A percentile compares a stretch with the other conserved stretches of the same genome.
Conservation (phyloP, 805 yeast species). For the Pichia nanzhaoensis region DNA sequence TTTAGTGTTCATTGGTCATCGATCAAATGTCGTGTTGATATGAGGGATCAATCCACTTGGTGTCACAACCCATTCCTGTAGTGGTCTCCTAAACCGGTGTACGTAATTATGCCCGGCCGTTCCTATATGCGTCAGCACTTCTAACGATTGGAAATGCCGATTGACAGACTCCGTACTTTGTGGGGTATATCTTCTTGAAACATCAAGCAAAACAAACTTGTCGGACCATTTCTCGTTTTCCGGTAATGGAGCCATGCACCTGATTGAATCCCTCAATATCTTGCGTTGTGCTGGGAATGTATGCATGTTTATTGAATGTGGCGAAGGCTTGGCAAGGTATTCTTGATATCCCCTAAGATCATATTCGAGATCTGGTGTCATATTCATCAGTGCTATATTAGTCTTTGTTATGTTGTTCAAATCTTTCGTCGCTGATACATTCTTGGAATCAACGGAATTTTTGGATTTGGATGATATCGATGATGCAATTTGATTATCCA, state of each 20-base stretch:
- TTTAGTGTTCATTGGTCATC: too few species aligned
- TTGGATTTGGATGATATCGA: too few species aligned
- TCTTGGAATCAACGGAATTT: too few species aligned
- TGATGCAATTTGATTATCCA: not conserved
- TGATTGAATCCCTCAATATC: conserved; percentile 27
- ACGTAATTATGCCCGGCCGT: conserved; percentile 10
- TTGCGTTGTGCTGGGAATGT: conserved; percentile 23
- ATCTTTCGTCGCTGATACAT: too few species aligned
- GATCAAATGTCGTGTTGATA: conserved; percentile 13
- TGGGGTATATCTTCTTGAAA: conserved; percentile 11
- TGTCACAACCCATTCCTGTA: conserved; percentile 31
- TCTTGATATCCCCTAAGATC: conserved; percentile 6
- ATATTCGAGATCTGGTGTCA: not conserved
- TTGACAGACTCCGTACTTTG: conserved; percentile 4
- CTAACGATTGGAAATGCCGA: conserved; percentile 8
- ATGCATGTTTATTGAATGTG: not conserved
- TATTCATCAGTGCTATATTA: not conserved
- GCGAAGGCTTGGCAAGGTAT: conserved; percentile 9
- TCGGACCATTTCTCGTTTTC: conserved; percentile 33
- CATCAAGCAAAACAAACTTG: conserved; percentile 24
- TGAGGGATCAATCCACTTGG: conserved; percentile 28
- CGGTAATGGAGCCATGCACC: conserved; percentile 30
- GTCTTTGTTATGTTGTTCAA: not conserved
- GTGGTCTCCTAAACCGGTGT: conserved; percentile 16
- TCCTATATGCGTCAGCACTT: conserved; percentile 11